Conservation (phyloP, 176 grass and related monocot species). For the Musa acuminata region DNA sequence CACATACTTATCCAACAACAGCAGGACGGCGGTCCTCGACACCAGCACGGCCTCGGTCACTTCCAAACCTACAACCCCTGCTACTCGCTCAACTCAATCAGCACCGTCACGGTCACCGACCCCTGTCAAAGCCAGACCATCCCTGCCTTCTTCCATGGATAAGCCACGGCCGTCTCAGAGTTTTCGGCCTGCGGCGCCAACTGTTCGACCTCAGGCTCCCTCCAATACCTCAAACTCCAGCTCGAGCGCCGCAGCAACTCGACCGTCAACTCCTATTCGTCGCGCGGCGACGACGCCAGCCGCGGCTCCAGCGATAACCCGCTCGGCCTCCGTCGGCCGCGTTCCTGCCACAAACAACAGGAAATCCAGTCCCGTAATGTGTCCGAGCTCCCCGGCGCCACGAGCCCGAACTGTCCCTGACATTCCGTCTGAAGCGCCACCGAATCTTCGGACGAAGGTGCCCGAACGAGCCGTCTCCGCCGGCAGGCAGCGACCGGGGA, state of each 20-base stretch:
- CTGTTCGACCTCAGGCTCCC: not conserved
- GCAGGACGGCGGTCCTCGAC: conserved; percentile 12
- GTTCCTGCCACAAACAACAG: not conserved
- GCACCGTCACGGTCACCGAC: not conserved
- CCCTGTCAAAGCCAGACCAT: not conserved
- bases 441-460: not conserved
- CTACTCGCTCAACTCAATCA: not conserved
- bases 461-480: conserved; percentile 1
- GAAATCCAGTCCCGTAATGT: not conserved
- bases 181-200: not conserved
- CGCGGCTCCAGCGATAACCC: not conserved
- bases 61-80: conserved; percentile 7
- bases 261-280: conserved; percentile 2
- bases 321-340: not conserved
- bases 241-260: not conserved
- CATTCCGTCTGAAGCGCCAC: not conserved
- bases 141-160: not conserved
- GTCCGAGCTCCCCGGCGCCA: conserved; percentile 13
- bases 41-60: conserved; percentile 18
- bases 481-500: not conserved
- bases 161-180: not conserved
- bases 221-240: not conserved
- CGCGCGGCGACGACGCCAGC: not conserved
- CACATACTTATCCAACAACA: conserved; percentile 3
- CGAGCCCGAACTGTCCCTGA: not conserved